Evolutionary conservation across 2,329 filamentous ascomycete genomes (phyloP), one percentile per base, ranked within the genome.

Genomic region (Chaetothyriales sp.): DNA sequence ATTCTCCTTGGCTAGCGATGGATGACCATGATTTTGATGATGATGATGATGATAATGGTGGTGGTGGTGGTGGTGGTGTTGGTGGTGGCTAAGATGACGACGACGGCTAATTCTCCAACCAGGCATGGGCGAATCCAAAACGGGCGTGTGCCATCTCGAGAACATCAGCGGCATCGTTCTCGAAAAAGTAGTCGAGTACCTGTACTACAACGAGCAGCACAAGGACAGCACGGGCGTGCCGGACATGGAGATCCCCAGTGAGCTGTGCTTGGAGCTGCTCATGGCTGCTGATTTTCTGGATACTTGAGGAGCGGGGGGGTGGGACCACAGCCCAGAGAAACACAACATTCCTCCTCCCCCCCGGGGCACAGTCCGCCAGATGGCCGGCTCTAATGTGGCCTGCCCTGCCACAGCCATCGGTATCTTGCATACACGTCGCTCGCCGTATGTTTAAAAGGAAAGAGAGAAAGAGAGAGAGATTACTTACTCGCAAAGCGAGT

Each of bases 111-210:
- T 39, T n/a, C 4, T 49, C 22, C 47, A 48, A 2, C 15, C 56
- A 82, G 79, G 71, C 60, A 76, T 82, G 59, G 67, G 70, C n/a
- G 80, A 83, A 64, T 73, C 75, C 0, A 65, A 73, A 12, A 73
- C 73, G 18, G 79, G 79, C 47, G 72, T 73, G 28, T 79, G 78
- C 54, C 68, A 70, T 1, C 70, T 83, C 20, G 74, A 79, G 51
- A 79, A 76, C 43, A 75, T 83, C 61, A 82, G 77, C 58, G 79
- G 76, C 25, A 65, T 80, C 22, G 73, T 82, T 9, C 70, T 84
- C 1, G 80, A 83, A 61, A 82, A 82, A 63, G 78, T 84, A 49
- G 83, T 79, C 71, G 79, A 83, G 62, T 84, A 84, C 61, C 73
- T 84, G 44, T 81, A 80, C 64, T 83, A 83, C 67, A 77, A 80